Base-by-base conservation (phyloP, 306 rosid genomes). In the Corylus avellana region DNA sequence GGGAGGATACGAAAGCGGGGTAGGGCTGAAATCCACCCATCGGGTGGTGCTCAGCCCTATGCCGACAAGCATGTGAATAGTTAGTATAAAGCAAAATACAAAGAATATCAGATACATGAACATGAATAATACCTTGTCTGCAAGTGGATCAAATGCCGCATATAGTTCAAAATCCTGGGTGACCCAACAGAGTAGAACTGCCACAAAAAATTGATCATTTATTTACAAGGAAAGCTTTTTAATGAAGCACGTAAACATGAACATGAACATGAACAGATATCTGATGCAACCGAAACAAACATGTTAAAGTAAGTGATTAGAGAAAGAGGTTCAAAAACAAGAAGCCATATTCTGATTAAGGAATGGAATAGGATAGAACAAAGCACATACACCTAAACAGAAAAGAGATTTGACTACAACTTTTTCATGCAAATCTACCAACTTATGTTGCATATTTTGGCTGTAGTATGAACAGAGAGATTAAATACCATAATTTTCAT, bases 101-200 rank as follows among this genome's bases (percentile, higher is more conserved):
- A 58, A 25, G 47, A 66, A 73, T 35, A 17, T 72, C 18, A 13
- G 75, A 47, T 14, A 20, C 37, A 70, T 47, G 9, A 70, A 56
- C 48, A 46, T 61, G 63, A 63, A 50, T 39, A 55, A 72, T 86
- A 94, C 97, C 98, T 92, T 92, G 83, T 92, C 94, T 49, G 98
- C 98, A 85, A 94, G 94, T 77, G 98, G 98, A 90, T 94, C 98
- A 89, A 94, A 94, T 80, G 97, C 96, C 16, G 98, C 98, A 86
- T 90, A 94, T 72, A 94, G 97, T 83, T 94, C 98, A 74, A 92
- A 94, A 84, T 94, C 98, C 78, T 84, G 97, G n/a, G 97, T 89
- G 72, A 86, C 93, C 98, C 98, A 94, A 79, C 96, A 94, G 57
- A 94, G 96, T 66, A 94, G 86, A 87, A 92, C 98, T 94, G 96